Percentiles rank a stretch among this genome's conserved stretches.
These are phyloP conservation scores for Flaveria brownii DNA, from an alignment of 129 eudicot genomes.

Conservation along the genomic window DNA sequence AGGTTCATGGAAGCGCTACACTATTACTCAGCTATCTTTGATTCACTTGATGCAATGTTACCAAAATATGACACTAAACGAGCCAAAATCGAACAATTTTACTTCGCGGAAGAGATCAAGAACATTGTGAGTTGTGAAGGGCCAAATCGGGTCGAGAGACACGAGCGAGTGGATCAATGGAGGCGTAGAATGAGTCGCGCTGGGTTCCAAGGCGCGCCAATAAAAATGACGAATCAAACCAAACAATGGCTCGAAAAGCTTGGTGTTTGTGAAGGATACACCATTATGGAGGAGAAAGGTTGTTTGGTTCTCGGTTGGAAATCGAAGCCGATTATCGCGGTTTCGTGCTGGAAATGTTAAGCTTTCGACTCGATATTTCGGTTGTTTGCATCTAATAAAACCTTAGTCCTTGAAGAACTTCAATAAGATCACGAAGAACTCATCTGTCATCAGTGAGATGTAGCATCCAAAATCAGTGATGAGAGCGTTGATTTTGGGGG, in stretches of 20 bases:
- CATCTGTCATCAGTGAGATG: constrained; percentile 34
- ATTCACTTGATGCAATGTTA: constrained; percentile 62
- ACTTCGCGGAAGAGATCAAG: constrained; percentile 74
- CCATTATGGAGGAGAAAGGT: constrained; percentile 73
- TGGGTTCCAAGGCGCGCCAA: constrained; percentile 60
- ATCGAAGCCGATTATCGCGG: constrained; percentile 76
- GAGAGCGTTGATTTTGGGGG: constrained; percentile 28
- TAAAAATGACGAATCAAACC: constrained; percentile 48
- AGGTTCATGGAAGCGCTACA: constrained; percentile 81
- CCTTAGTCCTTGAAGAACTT: background rate
- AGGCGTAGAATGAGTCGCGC: constrained; percentile 87
- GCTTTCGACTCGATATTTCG: background rate
- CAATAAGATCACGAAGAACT: constrained; percentile 33
- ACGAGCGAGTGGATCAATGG: constrained; percentile 84
- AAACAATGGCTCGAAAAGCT: constrained; percentile 60
- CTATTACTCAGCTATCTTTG: constrained; percentile 77
- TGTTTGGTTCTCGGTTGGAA: constrained; percentile 81
- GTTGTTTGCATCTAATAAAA: constrained; percentile 21
- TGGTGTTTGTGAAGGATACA: constrained; percentile 57
- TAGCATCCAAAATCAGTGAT: constrained; percentile 29
- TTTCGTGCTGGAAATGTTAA: constrained; percentile 88
- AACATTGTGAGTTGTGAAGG: constrained; percentile 91
- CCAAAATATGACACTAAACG: constrained; percentile 69
- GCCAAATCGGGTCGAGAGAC: constrained; percentile 78
- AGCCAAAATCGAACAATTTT: constrained; percentile 67